Evolutionary conservation across 345 rosid genomes (phyloP), one percentile per base, ranked within the genome.

Genomic region (Lenwebbia sp.): DNA sequence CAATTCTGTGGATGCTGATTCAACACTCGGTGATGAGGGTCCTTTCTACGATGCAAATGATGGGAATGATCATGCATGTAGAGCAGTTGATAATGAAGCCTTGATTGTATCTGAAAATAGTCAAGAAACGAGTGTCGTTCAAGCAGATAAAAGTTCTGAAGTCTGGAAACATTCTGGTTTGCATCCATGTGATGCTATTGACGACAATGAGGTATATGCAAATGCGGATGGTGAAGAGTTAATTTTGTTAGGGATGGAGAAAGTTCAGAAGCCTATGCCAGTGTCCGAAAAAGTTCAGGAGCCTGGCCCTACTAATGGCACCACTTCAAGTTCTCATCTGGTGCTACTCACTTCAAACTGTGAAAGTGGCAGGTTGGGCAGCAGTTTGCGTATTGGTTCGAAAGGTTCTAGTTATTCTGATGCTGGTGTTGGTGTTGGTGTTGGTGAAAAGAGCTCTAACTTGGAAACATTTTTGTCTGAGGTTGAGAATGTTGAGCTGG

Each of bases 181-280:
- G 60, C 56, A 83, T 83, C 49, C 84, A 83, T 54, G 84, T 28
- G 60, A 28, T 52, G 84, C 54, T 51, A 26, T 9, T 52, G 60
- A 55, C 19, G 44, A 19, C 44, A 28, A 22, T 52, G 87, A 85
- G 82, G 82, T 83, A 85, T 86, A 54, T 86, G 91, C 60, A 56
- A 86, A 87, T 88, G 28, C 41, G 52, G 94, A 88, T 76, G 90
- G 83, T 82, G 95, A 90, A 86, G 94, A 95, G 90, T 86, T 92
- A 88, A 94, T 94, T 62, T 85, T 92, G 91, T 84, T 92, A 83
- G 88, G 87, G 13, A 85, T 88, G 82, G 60, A 30, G 56, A 28
- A 23, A 56, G 81, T 88, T 82, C 83, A 40, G 85, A 92, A 88
- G 84, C 83, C 84, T 28, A 28, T 30, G 60, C 41, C 49, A 51